Percentiles rank a stretch among this genome's conserved stretches.
Conservation (phyloP, 371 early-diverging fungal species). For the Lichtheimia ornata region DNA sequence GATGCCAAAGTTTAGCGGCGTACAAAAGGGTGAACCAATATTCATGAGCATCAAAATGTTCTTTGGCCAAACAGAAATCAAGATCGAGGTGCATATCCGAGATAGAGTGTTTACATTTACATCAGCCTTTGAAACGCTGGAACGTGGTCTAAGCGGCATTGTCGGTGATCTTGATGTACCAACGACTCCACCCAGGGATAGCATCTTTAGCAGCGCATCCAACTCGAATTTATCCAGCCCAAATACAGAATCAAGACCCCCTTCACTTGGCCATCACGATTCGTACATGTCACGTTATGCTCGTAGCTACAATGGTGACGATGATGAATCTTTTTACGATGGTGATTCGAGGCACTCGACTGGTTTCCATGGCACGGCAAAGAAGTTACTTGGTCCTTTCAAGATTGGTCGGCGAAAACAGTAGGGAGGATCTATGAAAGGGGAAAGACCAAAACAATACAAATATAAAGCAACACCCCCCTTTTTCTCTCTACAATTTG, state of each 20-base stretch:
- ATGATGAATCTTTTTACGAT: constrained; percentile 16
- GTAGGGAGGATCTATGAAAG: constrained; percentile 2
- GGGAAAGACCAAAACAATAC: background rate
- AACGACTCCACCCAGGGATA: constrained; percentile 9
- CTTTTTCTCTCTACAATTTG: no score
- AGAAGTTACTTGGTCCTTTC: constrained; percentile 17
- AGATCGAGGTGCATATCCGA: constrained; percentile 51
- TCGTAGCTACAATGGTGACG: constrained; percentile 15
- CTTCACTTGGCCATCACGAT: constrained; percentile 11
- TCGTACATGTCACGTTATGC: constrained; percentile 13
- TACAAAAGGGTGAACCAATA: constrained; percentile 44
- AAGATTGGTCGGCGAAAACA: constrained; percentile 17
- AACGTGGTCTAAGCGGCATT: constrained; percentile 35
- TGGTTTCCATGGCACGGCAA: constrained; percentile 14
- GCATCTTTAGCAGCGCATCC: constrained; percentile 18
- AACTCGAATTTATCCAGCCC: constrained; percentile 18
- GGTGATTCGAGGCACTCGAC: constrained; percentile 15
- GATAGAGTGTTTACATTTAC: constrained; percentile 53
- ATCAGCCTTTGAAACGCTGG: constrained; percentile 50
- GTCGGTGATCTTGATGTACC: constrained; percentile 24
- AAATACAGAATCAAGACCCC: constrained; percentile 15
- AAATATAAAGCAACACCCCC: no score
- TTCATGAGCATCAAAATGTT: constrained; percentile 59
- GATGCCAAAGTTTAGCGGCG: constrained; percentile 50
- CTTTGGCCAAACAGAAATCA: constrained; percentile 56